Conservation (phyloP, 176 grass and related monocot genomes). For the Hsuehochloa calcarea region DNA sequence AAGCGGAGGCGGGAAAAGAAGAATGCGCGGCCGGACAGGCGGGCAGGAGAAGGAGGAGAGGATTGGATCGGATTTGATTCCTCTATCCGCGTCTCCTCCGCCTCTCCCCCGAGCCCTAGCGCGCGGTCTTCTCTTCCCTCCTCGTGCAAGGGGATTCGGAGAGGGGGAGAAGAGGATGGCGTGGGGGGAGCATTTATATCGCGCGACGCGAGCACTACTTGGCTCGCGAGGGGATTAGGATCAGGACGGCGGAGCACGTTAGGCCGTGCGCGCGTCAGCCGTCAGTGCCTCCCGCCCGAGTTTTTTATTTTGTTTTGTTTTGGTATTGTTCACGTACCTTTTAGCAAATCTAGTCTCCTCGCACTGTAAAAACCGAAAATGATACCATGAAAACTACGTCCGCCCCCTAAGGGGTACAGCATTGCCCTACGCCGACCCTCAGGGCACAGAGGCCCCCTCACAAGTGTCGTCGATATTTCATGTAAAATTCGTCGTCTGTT, state of each 20-base stretch:
- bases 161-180: neutral
- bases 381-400: too few relatives aligned
- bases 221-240: neutral
- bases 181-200: conserved; percentile 26
- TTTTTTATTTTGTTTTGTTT: too few relatives aligned
- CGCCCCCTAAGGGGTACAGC: too few relatives aligned
- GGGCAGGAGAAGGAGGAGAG: neutral
- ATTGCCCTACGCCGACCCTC: too few relatives aligned
- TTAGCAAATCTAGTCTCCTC: too few relatives aligned
- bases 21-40: neutral
- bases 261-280: neutral
- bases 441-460: too few relatives aligned
- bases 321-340: too few relatives aligned
- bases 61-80: neutral
- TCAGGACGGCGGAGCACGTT: neutral
- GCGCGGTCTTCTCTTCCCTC: neutral
- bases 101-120: neutral
- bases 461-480: too few relatives aligned
- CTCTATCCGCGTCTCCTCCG: neutral
- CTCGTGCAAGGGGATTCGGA: neutral
- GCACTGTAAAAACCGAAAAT: too few relatives aligned
- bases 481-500: too few relatives aligned
- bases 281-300: too few relatives aligned
- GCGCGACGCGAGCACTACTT: too few relatives aligned
- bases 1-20: neutral